Evolutionary conservation across 169 alveolate genomes (phyloP).

Genomic region (Plasmodium vivax): DNA sequence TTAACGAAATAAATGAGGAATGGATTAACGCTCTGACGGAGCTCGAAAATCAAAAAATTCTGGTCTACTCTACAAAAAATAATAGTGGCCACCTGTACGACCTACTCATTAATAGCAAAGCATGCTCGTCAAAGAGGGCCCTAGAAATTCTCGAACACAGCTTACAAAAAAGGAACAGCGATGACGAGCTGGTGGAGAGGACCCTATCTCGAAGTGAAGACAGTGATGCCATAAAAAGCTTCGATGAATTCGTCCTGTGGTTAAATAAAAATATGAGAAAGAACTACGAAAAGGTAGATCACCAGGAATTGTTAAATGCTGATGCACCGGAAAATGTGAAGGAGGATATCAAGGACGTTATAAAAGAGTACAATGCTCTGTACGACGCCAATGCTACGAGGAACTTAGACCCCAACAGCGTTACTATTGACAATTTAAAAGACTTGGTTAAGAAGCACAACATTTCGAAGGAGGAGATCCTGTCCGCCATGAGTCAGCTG

Average conservation of each 20-base stretch:
- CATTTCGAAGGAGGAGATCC: slow-evolving; percentile 58
- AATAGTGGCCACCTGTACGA: slow-evolving; percentile 62
- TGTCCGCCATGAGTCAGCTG: slow-evolving; percentile 60
- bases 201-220: slow-evolving; percentile 61
- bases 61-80: slow-evolving; percentile 51
- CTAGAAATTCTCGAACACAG: slow-evolving; percentile 27
- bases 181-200: slow-evolving; percentile 28
- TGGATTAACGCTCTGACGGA: slow-evolving; percentile 67
- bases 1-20: slow-evolving; percentile 51
- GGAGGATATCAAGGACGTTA: slow-evolving; percentile 36
- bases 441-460: slow-evolving; percentile 70
- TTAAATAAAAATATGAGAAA: slow-evolving; percentile 49
- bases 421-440: slow-evolving; percentile 61
- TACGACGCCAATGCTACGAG: slow-evolving; percentile 12
- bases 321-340: slow-evolving; percentile 1
- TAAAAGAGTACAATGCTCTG: slow-evolving; percentile 30
- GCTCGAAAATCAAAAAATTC: slow-evolving; percentile 69
- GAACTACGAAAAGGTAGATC: slow-evolving; percentile 13
- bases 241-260: slow-evolving; percentile 70
- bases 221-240: slow-evolving; percentile 49
- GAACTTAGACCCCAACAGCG: slow-evolving; percentile 53
- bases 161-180: slow-evolving; percentile 25
- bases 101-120: slow-evolving; percentile 69
- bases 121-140: slow-evolving; percentile 71
- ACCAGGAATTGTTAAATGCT: neutral